Conservation (phyloP, 1,284 basidiomycete species). For the Moniliophthora roreri region DNA sequence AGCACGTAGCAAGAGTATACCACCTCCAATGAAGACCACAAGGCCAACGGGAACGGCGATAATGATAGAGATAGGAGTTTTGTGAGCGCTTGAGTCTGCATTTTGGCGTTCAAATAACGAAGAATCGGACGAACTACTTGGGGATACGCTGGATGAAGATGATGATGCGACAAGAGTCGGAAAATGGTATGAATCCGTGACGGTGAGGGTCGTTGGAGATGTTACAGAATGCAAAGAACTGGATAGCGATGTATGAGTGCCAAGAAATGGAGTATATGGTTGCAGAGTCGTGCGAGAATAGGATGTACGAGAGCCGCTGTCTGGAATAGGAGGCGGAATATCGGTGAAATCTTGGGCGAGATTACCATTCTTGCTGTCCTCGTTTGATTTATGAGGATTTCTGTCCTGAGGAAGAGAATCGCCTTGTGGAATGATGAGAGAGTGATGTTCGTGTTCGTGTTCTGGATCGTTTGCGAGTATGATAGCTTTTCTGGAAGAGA, state of each 20-base stretch:
- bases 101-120: conserved; percentile 15
- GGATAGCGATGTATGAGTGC: conserved; percentile 17
- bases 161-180: background rate
- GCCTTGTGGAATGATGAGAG: background rate
- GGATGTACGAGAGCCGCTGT: conserved; percentile 9
- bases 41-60: conserved; percentile 61
- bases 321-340: conserved; percentile 16
- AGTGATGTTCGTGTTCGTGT: background rate
- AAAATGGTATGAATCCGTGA: background rate
- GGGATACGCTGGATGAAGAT: conserved; percentile 8
- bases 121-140: conserved; percentile 6
- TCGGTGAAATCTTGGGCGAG: conserved; percentile 5
- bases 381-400: background rate
- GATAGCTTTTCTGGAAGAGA: background rate
- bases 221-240: conserved; percentile 4
- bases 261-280: conserved; percentile 11
- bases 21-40: conserved; percentile 52
- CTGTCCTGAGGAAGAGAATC: background rate
- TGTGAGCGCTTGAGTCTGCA: conserved; percentile 18
- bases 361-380: background rate
- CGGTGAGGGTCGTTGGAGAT: conserved; percentile 12
- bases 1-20: conserved; percentile 48
- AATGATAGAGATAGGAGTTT: conserved; percentile 42
- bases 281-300: conserved; percentile 5
- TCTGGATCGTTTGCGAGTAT: background rate